Base-by-base conservation (phyloP, 2,329 filamentous ascomycete genomes). In the Xylogone sp. region DNA sequence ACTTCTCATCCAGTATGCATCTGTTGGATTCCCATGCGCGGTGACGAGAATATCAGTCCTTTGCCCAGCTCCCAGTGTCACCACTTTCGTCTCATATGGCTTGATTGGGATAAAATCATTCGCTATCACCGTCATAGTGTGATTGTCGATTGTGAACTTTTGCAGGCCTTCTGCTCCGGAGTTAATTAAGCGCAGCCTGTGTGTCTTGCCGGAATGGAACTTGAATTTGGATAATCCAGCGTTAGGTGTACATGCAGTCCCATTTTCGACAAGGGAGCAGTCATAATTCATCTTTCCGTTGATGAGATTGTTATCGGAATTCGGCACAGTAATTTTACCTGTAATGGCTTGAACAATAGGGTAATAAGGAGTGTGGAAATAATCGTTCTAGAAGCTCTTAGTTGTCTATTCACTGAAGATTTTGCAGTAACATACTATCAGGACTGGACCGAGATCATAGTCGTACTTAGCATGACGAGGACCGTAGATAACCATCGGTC, bases 51-150 rank as follows among this genome's bases (percentile, higher is more conserved):
- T 27, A 69, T 60, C 39, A 57, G 62, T 55, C 72, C 50, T 65
- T 56, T 69, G 64, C n/a, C 74, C 74, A 56, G 75, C 74, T 6
- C 66, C 69, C 44, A 79, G 60, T 21, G 69, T 68, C 2, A 81
- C 49, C 21, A 65, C 65, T 0, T 69, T 68, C 1, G 78, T 75
- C 0, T 65, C 66, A 54, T 75, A 85, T 0, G 81, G 81, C 20
- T 69, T 54, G 20, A 85, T 73, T 0, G 82, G 79, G 0, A 85
- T 77, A 4, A 84, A 68, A 52, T 84, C 83, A n/a, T 66, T 67
- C 0, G 74, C 71, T 21, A 86, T 80, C 20, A 86, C 80, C 0
- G 69, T 77, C 59, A 86, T 62, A 0, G 63, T 72, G 62, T 86
- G 82, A 50, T 77, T 74, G 59, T 80, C 77, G 48, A 81, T 75